Conservation (phyloP, 495 filamentous ascomycete genomes). For the Podospora pseudoanserina region DNA sequence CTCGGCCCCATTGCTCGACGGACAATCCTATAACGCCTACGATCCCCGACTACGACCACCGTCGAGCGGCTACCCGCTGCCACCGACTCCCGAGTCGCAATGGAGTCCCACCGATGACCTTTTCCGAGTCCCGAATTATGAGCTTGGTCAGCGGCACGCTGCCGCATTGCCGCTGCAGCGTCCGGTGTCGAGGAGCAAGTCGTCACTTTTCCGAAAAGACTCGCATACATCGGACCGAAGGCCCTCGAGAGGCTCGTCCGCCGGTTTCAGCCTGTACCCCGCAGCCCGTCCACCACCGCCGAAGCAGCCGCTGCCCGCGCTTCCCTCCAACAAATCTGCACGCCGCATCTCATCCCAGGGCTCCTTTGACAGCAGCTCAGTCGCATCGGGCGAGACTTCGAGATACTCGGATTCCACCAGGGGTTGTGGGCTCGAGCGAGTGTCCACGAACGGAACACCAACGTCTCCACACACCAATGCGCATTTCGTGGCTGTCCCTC, state of each 20-base stretch:
- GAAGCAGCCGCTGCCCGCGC: constrained; percentile 27
- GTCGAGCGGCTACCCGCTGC: constrained; percentile 9
- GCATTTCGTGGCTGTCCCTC: neutral
- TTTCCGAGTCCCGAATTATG: constrained; percentile 14
- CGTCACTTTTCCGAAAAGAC: constrained; percentile 22
- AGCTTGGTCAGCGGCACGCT: constrained; percentile 2
- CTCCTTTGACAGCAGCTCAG: constrained; percentile 20
- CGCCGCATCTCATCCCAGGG: constrained; percentile 21
- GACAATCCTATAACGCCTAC: constrained; percentile 13
- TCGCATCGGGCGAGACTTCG: constrained; percentile 18
- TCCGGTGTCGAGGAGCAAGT: constrained; percentile 8
- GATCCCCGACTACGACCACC: constrained; percentile 10
- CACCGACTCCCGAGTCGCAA: constrained; percentile 11
- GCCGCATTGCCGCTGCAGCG: constrained; percentile 4
- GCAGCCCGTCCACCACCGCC: constrained; percentile 14
- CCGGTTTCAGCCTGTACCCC: constrained; percentile 30
- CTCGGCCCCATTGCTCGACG: constrained; percentile 13
- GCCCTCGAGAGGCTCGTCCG: constrained; percentile 20
- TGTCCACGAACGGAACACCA: constrained; percentile 7
- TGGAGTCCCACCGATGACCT: constrained; percentile 14
- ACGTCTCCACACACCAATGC: constrained; percentile 1
- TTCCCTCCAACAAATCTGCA: constrained; percentile 16
- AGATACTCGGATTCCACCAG: constrained; percentile 20
- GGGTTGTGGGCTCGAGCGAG: constrained; percentile 13
- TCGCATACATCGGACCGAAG: constrained; percentile 25